Evolutionary conservation across 441 rosid genomes (phyloP).

Genomic region (Populus hybrid): DNA sequence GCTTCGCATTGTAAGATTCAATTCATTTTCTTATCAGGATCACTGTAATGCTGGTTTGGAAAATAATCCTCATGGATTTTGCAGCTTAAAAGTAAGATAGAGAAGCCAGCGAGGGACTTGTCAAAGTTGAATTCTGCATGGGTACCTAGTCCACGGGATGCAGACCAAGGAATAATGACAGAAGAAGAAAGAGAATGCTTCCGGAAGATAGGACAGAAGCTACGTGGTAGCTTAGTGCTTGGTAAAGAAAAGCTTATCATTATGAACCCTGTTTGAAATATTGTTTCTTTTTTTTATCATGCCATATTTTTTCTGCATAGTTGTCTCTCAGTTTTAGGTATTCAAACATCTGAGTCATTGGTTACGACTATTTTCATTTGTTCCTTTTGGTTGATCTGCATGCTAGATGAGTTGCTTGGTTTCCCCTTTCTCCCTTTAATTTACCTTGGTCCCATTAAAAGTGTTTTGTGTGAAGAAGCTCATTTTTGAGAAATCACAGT

Average conservation of each 20-base stretch:
- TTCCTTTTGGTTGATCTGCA: neutral
- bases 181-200: slow-evolving; percentile 80
- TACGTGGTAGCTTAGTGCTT: slow-evolving; percentile 59
- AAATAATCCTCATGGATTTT: slow-evolving; percentile 17
- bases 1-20: slow-evolving; percentile 61
- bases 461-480: neutral
- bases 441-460: neutral
- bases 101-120: slow-evolving; percentile 47
- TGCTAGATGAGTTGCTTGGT: neutral
- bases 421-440: neutral
- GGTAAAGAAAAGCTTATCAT: slow-evolving; percentile 37
- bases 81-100: slow-evolving; percentile 70
- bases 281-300: neutral
- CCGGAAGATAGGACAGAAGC: slow-evolving; percentile 62
- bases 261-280: neutral
- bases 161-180: slow-evolving; percentile 62
- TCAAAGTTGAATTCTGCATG: slow-evolving; percentile 50
- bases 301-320: neutral
- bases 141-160: slow-evolving; percentile 44
- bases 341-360: neutral
- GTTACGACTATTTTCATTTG: neutral
- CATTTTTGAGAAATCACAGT: neutral
- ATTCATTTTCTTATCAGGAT: slow-evolving; percentile 10
- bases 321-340: neutral
- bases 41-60: slow-evolving; percentile 6